Evolutionary conservation across 73 alveolate genomes (phyloP).

Genomic region (Paramecium sonneborni): DNA sequence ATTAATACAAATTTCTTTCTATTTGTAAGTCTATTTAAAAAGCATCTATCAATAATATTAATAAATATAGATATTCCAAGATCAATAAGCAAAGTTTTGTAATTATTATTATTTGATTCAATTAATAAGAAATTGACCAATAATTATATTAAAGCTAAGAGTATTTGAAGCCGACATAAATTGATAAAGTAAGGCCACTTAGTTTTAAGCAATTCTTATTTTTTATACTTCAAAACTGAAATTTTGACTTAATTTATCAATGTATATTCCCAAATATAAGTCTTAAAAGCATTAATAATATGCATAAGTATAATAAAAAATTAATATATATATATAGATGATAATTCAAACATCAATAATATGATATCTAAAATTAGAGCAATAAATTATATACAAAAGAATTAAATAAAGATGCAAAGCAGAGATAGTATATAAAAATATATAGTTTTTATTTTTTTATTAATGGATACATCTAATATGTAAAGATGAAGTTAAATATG

Average conservation of each 20-base stretch:
- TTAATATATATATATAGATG: neutral
- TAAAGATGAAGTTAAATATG: neutral
- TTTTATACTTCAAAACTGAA: neutral
- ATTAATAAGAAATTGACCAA: neutral
- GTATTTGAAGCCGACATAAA: neutral
- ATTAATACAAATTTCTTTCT: neutral
- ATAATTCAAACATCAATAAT: neutral
- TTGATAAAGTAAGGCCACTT: neutral
- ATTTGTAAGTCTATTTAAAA: neutral
- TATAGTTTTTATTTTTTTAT: neutral
- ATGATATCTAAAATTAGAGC: neutral
- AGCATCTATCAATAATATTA: neutral
- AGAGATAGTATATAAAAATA: neutral
- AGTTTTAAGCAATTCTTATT: neutral
- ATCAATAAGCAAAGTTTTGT: neutral
- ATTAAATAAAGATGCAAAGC: neutral
- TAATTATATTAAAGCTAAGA: neutral
- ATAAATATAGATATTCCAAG: neutral
- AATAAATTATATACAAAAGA: too few species aligned
- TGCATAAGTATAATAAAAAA: neutral
- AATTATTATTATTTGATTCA: neutral
- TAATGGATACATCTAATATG: conserved; percentile 22
- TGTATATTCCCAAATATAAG: neutral
- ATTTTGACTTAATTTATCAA: neutral
- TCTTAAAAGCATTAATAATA: neutral